Evolutionary conservation across 306 rosid species (phyloP).

Genomic region (Prunus mume): DNA sequence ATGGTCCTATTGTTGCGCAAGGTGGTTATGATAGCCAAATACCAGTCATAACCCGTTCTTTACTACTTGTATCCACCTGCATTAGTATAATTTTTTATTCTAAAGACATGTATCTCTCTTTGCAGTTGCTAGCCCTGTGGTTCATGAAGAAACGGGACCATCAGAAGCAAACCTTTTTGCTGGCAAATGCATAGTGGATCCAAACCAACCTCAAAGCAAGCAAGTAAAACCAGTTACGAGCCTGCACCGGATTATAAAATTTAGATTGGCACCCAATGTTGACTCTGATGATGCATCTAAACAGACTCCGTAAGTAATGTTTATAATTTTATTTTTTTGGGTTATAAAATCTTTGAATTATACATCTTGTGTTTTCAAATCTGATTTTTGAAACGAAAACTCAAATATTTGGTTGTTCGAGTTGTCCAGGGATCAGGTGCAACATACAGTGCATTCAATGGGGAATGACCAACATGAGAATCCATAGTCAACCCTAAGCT

Average conservation of each 20-base stretch:
- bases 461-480: neutral
- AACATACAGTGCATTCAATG: neutral
- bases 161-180: conserved; percentile 57
- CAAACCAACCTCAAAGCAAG: conserved; percentile 51
- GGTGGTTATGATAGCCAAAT: neutral
- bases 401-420: neutral
- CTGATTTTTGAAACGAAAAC: neutral
- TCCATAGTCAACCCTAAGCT: neutral
- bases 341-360: neutral
- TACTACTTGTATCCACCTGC: neutral
- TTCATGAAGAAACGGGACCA: conserved; percentile 70
- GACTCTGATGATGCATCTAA: conserved; percentile 29
- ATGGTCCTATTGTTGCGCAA: neutral
- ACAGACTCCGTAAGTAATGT: conserved; percentile 23
- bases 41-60: neutral
- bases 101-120: neutral
- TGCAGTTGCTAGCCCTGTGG: conserved; percentile 49
- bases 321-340: neutral
- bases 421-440: neutral
- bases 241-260: conserved; percentile 62
- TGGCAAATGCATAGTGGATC: conserved; percentile 57
- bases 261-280: conserved; percentile 55
- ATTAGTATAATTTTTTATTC: neutral
- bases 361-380: neutral
- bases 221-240: conserved; percentile 56